These are phyloP conservation scores for Hamigera avellanea DNA, from an alignment of 495 filamentous ascomycete genomes.

Conservation along the genomic window DNA sequence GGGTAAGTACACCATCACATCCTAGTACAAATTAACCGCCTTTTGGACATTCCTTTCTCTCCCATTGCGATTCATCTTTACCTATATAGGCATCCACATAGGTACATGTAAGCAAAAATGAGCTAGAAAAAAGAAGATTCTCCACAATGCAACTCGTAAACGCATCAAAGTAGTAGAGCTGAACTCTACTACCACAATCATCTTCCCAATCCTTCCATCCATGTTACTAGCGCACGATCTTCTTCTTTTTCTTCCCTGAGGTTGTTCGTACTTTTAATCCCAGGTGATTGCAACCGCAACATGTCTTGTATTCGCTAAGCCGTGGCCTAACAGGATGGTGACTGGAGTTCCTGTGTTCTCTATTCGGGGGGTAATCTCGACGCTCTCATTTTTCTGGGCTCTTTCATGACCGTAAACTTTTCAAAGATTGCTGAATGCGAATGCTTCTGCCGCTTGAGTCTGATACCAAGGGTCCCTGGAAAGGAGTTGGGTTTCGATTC, in stretches of 20 bases:
- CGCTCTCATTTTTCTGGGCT: constrained; percentile 13
- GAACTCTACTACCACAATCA: constrained; percentile 12
- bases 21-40: no score
- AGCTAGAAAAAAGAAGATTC: constrained; percentile 16
- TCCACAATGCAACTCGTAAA: constrained; percentile 29
- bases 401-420: constrained; percentile 24
- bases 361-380: constrained; percentile 20
- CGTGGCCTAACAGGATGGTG: constrained; percentile 1
- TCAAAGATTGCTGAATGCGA: constrained; percentile 14
- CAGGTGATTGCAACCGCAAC: no score
- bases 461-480: constrained; percentile 4
- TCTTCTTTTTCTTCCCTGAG: constrained; percentile 1
- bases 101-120: constrained; percentile 19
- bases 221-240: constrained; percentile 3
- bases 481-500: not conserved
- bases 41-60: no score
- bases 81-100: constrained; percentile 23
- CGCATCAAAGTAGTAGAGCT: constrained; percentile 21
- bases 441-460: constrained; percentile 4
- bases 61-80: constrained; percentile 9
- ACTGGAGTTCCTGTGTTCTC: constrained; percentile 15
- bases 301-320: no score
- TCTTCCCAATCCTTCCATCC: constrained; percentile 13
- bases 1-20: no score
- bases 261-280: no score